A percentile compares a stretch with the other conserved stretches of the same genome.
phyloP scores from a whole-genome alignment of 805 yeast species.

The Ogataea angusta region DNA sequence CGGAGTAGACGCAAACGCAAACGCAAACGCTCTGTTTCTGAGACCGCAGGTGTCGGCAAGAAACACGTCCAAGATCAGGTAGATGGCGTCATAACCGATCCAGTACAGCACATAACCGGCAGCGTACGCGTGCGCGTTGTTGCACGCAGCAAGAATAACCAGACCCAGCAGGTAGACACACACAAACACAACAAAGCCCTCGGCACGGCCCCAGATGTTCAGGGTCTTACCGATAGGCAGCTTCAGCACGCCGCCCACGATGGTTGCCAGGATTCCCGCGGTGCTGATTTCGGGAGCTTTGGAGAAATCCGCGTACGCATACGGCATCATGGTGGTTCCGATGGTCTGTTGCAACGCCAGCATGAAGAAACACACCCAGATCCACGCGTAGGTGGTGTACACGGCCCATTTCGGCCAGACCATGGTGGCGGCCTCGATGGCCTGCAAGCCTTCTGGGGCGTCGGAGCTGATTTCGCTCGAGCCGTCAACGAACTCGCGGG shows the following conservation, averaged over 20 bases:
- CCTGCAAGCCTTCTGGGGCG: constrained; percentile 29
- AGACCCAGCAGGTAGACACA: constrained; percentile 26
- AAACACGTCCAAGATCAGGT: constrained; percentile 28
- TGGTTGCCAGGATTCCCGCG: constrained; percentile 28
- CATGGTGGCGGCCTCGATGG: constrained; percentile 30
- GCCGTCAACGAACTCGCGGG: background rate
- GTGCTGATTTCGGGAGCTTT: constrained; percentile 32
- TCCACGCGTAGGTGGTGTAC: constrained; percentile 27
- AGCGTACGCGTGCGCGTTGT: constrained; percentile 26
- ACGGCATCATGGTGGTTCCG: constrained; percentile 21
- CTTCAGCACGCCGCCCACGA: constrained; percentile 34
- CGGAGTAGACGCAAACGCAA: constrained; percentile 30
- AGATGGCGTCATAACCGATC: constrained; percentile 30
- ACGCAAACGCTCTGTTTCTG: constrained; percentile 32
- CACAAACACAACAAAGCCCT: constrained; percentile 27
- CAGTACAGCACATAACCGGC: constrained; percentile 33
- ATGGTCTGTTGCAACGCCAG: constrained; percentile 31
- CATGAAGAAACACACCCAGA: constrained; percentile 36
- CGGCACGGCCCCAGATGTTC: constrained; percentile 32
- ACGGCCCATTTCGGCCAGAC: constrained; percentile 32
- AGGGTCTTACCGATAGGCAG: constrained; percentile 29
- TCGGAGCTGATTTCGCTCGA: constrained; percentile 15
- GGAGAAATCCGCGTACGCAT: constrained; percentile 26
- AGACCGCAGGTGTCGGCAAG: constrained; percentile 30
- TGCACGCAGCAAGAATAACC: constrained; percentile 28